Evolutionary conservation across 306 rosid genomes (phyloP), one percentile per base, ranked within the genome.

Genomic region (Cotoneaster glaucophyllus): DNA sequence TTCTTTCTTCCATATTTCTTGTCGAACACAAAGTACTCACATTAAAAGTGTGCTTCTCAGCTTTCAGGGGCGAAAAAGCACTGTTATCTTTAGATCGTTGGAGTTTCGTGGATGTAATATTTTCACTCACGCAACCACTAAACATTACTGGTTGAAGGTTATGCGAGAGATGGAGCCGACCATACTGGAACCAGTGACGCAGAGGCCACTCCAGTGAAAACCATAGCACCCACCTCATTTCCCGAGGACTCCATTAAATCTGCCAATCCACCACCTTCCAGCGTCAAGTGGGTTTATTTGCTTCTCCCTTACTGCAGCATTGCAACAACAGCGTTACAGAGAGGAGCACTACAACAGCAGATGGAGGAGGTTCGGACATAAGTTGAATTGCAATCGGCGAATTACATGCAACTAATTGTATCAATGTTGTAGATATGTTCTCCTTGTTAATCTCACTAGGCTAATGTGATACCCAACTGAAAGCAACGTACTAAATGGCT

Each of bases 231-330:
- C 29, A n/a, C 86, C 31, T 70, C 81, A 28, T 73, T 78, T 69
- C 57, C 69, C 22, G 85, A 83, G 45, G 74, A 67, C 74, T 56
- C 80, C 67, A 34, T 86, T 2, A 74, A 32, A 69, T 65, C 63
- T 63, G 63, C 80, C 70, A 82, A 71, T 80, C 77, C 81, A 21
- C 64, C 76, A 15, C 53, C 79, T 82, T 63, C 80, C 80, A 8
- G 77, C 66, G 83, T 82, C 93, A 79, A 28, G 90, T 71, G 78
- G 85, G 83, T 78, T 77, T 82, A 22, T 87, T 85, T 73, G 45
- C 77, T 71, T 78, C 90, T 74, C 93, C 90, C n/a, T 94, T 82
- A 37, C 79, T 86, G 78, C 89, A 90, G 57, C 94, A 81, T 32
- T 81, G 91, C 82, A 88, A 77, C 77, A 80, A 41, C 25, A 64